Evolutionary conservation across 176 grass and related monocot genomes (phyloP).

Genomic region (Bromus sterilis): DNA sequence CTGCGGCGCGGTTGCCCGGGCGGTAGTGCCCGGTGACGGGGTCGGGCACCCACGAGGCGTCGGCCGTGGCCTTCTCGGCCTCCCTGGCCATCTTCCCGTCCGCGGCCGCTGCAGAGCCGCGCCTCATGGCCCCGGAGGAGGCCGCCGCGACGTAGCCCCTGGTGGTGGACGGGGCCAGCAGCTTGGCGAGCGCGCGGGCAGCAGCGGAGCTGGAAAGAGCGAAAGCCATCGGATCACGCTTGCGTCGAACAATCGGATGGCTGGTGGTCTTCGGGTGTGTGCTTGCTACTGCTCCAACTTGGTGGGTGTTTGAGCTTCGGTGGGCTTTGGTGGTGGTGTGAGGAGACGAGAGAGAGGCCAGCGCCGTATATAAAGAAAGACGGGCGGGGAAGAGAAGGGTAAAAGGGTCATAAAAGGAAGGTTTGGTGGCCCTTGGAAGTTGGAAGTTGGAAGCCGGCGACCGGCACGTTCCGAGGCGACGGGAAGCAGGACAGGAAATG

Average conservation of each 20-base stretch:
- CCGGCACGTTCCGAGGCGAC: no score
- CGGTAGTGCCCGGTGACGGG: constrained; percentile 71
- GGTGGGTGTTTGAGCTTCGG: neutral
- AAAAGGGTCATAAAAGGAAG: no score
- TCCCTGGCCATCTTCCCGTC: constrained; percentile 11
- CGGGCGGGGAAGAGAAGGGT: no score
- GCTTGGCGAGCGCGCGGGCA: constrained; percentile 16
- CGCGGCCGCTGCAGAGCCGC: neutral
- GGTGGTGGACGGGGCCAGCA: constrained; percentile 1
- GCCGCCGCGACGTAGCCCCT: constrained; percentile 46
- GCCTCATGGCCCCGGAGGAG: constrained; percentile 24
- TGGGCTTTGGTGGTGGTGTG: neutral
- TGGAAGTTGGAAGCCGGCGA: no score
- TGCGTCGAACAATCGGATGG: neutral
- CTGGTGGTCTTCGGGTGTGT: constrained; percentile 4
- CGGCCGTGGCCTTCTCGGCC: constrained; percentile 24
- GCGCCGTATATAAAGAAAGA: neutral
- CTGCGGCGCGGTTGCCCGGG: constrained; percentile 27
- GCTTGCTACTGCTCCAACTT: neutral
- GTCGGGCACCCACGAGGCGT: constrained; percentile 53
- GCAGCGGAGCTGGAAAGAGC: constrained; percentile 28
- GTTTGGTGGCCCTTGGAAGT: no score
- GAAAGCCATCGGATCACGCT: constrained; percentile 44
- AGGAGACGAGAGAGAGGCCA: neutral
- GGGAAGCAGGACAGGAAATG: no score